Evolutionary conservation across 2,329 filamentous ascomycete genomes (phyloP), one percentile per base, ranked within the genome.

Genomic region (Trichophyton verrucosum): DNA sequence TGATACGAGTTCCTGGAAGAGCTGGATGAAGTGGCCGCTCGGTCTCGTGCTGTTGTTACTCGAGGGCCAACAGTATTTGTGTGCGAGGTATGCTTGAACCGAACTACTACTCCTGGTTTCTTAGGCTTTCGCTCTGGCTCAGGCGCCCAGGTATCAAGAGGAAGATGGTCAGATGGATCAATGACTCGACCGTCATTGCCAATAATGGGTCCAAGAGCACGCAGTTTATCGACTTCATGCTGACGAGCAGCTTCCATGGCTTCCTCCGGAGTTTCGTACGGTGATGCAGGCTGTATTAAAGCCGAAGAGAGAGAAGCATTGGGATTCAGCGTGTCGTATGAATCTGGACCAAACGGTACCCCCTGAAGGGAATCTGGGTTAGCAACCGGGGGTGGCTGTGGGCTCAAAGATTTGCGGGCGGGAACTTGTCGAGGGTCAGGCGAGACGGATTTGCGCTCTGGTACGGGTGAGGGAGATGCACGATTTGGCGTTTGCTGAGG

Each of bases 141-240:
- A 0, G 84, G 84, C 0, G 84, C 84, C 84, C 84, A 86, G 1
- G 82, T 83, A 63, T 85, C 80, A 2, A 84, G 77, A 0, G 84
- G 84, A 1, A 86, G 75, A 68, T 86, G 83, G 68, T 86, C 84
- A 0, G 82, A 84, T 3, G 84, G 84, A 70, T 86, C 84, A 65
- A 86, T 84, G 61, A 84, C 80, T 38, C 82, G 78, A 15, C 84
- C 84, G 68, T 85, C 81, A 67, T 82, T 83, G 17, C 81, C 82
- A 49, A 85, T 82, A 60, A 86, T 84, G 6, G 83, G 82, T 1
- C 79, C 81, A 44, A 78, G 70, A 49, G 79, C 76, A 22, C 77
- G 73, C 60, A 70, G 60, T 33, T 65, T 65, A 33, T 75, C 73
- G 5, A 71, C 66, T 60, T 78, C 71, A 40, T 69, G 68, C 63